Evolutionary conservation across 192 early-diverging fungal species (phyloP), one percentile per base, ranked within the genome.

Genomic region (Haplosporangium gracile): DNA sequence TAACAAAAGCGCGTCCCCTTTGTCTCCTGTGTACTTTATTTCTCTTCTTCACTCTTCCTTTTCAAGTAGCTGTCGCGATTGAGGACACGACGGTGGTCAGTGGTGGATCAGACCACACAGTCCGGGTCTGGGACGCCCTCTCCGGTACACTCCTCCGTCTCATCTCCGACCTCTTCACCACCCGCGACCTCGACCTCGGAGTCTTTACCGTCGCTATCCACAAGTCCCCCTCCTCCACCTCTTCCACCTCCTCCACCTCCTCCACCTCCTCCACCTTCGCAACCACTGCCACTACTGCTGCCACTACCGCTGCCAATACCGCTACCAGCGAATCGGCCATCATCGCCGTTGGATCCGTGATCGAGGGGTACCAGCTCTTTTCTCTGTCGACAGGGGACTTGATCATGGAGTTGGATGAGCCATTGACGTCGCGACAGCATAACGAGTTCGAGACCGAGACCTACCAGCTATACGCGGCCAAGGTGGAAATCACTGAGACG

Each of bases 91-190:
- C 75, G 0, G 78, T 85, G 4, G 83, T 80, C 22, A 85, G 83
- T 36, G 83, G 83, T 13, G 83, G 83, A 24, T 85, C 83, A 15
- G 83, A 85, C 39, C 78, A 80, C 38, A 85, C 78, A 0, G 69
- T 80, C 10, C 74, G 83, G 15, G 36, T 85, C 7, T 85, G 83
- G 83, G 83, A 85, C 70, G 83, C 78, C 9, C 53, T 77, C 36
- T 73, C 83, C 4, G 83, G 83, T 1, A 22, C 22, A 13, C 40
- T 75, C 0, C 18, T 72, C 22, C 55, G 60, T 6, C 20, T 77
- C 16, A 80, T 85, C 40, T 29, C 83, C 0, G 26, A 77, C 47
- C 83, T 85, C 42, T 85, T 68, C 49, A 45, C 63, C 5, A 68
- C 75, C 3, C 83, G 78, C 34, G 74, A 75, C 0, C 32, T 85